Conservation (phyloP, 805 yeast species). For the Pichia exigua region DNA sequence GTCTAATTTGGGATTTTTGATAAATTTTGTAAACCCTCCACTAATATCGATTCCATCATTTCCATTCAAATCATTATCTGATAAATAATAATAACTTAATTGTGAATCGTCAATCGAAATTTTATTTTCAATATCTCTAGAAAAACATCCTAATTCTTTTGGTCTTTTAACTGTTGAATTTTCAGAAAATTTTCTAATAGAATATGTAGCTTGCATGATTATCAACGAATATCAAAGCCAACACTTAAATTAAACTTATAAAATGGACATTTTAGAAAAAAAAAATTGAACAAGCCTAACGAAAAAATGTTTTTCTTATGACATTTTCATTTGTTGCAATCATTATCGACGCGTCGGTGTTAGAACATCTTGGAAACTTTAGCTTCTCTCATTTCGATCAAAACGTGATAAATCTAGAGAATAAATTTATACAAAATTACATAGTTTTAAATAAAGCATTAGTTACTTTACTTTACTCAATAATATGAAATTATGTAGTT, state of each 20-base stretch:
- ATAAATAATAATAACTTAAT: conserved; percentile 71
- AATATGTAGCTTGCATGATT: conserved; percentile 28
- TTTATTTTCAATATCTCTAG: conserved; percentile 46
- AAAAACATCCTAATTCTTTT: conserved; percentile 63
- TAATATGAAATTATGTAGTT: no score
- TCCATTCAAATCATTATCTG: conserved; percentile 55
- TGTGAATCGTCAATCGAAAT: conserved; percentile 44
- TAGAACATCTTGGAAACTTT: no score
- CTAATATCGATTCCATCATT: conserved; percentile 51
- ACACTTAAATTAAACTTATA: no score
- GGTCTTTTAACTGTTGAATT: conserved; percentile 79
- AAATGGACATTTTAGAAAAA: background rate
- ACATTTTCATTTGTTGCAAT: background rate
- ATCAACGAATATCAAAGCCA: conserved; percentile 25
- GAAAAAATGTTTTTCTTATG: background rate
- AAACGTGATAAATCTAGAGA: no score
- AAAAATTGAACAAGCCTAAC: background rate
- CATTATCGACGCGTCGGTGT: background rate
- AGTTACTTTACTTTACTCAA: no score
- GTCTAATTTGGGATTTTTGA: conserved; percentile 45
- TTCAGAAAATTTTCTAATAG: conserved; percentile 30
- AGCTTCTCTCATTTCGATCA: no score
- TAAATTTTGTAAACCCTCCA: conserved; percentile 56
- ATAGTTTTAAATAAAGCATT: no score
- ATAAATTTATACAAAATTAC: no score